phyloP scores from a whole-genome alignment of 306 rosid genomes.

The Sophora flavescens region DNA sequence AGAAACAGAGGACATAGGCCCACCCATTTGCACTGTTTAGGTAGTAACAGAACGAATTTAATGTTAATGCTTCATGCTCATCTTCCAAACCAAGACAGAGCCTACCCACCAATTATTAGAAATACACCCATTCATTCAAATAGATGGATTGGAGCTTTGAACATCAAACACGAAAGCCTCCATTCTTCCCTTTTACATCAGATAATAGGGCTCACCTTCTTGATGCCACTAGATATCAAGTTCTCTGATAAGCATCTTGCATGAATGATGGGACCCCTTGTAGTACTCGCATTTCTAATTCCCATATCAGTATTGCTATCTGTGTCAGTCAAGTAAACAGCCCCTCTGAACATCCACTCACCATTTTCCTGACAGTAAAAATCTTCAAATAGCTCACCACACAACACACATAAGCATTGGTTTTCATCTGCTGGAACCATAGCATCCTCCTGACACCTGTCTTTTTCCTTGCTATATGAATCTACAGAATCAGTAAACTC shows the following conservation, averaged over 20 bases:
- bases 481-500: slow-evolving; percentile 48
- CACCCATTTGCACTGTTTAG: not conserved
- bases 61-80: not conserved
- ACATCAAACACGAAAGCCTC: slow-evolving; percentile 28
- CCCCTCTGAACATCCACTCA: slow-evolving; percentile 91
- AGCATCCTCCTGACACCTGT: slow-evolving; percentile 48
- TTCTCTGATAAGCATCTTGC: slow-evolving; percentile 67
- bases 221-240: slow-evolving; percentile 51
- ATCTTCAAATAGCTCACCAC: slow-evolving; percentile 92
- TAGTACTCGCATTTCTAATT: slow-evolving; percentile 31
- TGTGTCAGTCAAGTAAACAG: slow-evolving; percentile 54
- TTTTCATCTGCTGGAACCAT: slow-evolving; percentile 80
- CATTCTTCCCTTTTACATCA: slow-evolving; percentile 21
- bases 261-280: slow-evolving; percentile 81
- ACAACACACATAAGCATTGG: slow-evolving; percentile 76
- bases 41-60: not conserved
- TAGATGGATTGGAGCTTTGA: slow-evolving; percentile 15
- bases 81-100: not conserved
- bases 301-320: slow-evolving; percentile 51
- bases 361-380: slow-evolving; percentile 65
- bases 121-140: slow-evolving; percentile 13
- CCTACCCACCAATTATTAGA: not conserved
- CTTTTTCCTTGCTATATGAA: slow-evolving; percentile 33
- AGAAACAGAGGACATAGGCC: not conserved
- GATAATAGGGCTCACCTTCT: slow-evolving; percentile 58